Conservation (phyloP, 129 eudicot species). For the Arctium lappa region DNA sequence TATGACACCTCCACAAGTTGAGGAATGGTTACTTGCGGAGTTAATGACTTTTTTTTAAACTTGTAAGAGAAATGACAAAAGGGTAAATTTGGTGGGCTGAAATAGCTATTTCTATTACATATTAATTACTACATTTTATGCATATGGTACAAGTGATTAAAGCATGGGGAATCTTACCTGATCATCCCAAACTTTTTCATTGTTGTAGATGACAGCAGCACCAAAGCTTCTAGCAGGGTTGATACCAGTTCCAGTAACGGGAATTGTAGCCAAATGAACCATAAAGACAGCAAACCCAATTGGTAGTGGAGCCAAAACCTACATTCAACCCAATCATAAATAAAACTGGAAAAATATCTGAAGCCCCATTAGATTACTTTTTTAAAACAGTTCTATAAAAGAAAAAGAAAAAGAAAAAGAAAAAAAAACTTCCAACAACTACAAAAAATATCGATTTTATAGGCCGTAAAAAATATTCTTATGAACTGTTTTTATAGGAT, state of each 20-base stretch:
- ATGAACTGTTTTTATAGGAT: background rate
- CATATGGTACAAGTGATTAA: constrained; percentile 2
- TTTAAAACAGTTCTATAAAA: no score
- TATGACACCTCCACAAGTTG: no score
- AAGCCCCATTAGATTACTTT: background rate
- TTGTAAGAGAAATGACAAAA: no score
- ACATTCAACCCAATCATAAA: background rate
- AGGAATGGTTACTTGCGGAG: no score
- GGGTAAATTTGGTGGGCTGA: no score
- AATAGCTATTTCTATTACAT: no score
- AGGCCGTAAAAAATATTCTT: background rate
- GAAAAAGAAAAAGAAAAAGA: no score
- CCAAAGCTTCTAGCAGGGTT: constrained; percentile 95
- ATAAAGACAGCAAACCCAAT: constrained; percentile 88
- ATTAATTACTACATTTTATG: background rate
- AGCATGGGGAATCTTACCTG: constrained; percentile 45
- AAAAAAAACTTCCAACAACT: no score
- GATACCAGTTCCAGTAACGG: constrained; percentile 85
- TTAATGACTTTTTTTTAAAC: no score
- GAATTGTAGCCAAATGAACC: constrained; percentile 90
- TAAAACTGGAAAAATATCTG: background rate
- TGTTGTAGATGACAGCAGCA: constrained; percentile 83
- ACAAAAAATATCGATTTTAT: no score
- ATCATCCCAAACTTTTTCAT: constrained; percentile 77
- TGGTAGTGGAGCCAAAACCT: constrained; percentile 90